Conservation (phyloP, 495 filamentous ascomycete genomes). For the Penicillium steckii region DNA sequence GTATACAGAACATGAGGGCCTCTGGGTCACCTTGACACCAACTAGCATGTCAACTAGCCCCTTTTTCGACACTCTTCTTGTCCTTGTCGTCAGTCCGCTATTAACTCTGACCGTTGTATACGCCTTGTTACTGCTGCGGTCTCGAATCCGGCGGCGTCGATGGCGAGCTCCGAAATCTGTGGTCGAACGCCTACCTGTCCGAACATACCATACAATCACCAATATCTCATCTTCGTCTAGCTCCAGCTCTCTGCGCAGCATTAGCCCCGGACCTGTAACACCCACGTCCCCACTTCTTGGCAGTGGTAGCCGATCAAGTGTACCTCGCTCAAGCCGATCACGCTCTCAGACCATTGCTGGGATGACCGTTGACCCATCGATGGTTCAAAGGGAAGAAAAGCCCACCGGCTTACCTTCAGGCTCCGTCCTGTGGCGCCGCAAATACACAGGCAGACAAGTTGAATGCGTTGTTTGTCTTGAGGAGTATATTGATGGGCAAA, state of each 20-base stretch:
- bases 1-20: constrained; percentile 64
- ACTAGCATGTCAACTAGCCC: constrained; percentile 88
- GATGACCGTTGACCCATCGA: constrained; percentile 37
- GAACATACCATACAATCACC: constrained; percentile 83
- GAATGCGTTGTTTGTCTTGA: constrained; percentile 98
- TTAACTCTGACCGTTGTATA: constrained; percentile 94
- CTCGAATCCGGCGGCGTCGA: constrained; percentile 81
- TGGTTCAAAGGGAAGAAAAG: constrained; percentile 31
- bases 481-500: constrained; percentile 94
- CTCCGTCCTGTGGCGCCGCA: constrained; percentile 64
- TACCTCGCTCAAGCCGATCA: constrained; percentile 47
- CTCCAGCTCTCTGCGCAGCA: constrained; percentile 51
- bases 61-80: constrained; percentile 93
- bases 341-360: constrained; percentile 67
- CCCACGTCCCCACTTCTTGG: constrained; percentile 73
- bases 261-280: constrained; percentile 52
- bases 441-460: constrained; percentile 81
- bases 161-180: constrained; percentile 97
- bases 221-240: constrained; percentile 54
- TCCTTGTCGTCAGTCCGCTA: constrained; percentile 88
- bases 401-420: constrained; percentile 50
- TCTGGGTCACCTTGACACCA: constrained; percentile 94
- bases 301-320: constrained; percentile 22
- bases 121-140: constrained; percentile 80
- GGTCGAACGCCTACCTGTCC: constrained; percentile 89